phyloP scores from a whole-genome alignment of 2,329 filamentous ascomycete genomes.

The Phialophora expanda region DNA sequence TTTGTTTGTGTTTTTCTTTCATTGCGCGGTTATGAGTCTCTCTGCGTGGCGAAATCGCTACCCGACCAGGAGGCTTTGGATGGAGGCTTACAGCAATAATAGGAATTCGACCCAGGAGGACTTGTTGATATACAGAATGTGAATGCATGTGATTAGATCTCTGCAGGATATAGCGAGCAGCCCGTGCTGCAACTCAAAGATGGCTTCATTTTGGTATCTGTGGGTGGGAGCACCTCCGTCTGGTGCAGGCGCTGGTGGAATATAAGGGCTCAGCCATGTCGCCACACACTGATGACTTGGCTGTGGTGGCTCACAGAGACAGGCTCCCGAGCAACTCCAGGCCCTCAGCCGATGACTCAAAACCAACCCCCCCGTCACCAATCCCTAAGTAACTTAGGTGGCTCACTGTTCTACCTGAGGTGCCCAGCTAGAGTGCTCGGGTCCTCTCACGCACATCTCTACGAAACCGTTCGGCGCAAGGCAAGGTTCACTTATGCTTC shows the following conservation, averaged over 20 bases:
- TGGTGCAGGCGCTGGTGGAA: constrained; percentile 17
- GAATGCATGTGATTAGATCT: constrained; percentile 22
- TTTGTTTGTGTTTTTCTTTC: constrained; percentile 2
- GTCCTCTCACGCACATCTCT: neutral
- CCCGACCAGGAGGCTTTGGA: neutral
- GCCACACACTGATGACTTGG: neutral
- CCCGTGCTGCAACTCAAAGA: constrained; percentile 31
- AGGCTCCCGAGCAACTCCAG: constrained; percentile 20
- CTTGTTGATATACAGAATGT: neutral
- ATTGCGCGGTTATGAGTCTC: constrained; percentile 26
- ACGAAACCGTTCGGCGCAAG: neutral
- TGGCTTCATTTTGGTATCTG: constrained; percentile 30
- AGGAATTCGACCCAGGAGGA: neutral
- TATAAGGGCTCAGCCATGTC: constrained; percentile 22
- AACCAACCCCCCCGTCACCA: constrained; percentile 8
- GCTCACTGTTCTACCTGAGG: neutral
- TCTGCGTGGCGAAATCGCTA: constrained; percentile 20
- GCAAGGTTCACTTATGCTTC: neutral
- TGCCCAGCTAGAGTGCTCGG: neutral
- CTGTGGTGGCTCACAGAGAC: constrained; percentile 13
- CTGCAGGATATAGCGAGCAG: constrained; percentile 24
- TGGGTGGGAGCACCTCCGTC: constrained; percentile 15
- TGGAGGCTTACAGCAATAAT: constrained; percentile 14
- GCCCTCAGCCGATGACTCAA: constrained; percentile 36
- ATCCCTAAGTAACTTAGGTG: neutral